Base-by-base conservation (phyloP, 2,329 filamentous ascomycete genomes). In the Helotiales sp. region DNA sequence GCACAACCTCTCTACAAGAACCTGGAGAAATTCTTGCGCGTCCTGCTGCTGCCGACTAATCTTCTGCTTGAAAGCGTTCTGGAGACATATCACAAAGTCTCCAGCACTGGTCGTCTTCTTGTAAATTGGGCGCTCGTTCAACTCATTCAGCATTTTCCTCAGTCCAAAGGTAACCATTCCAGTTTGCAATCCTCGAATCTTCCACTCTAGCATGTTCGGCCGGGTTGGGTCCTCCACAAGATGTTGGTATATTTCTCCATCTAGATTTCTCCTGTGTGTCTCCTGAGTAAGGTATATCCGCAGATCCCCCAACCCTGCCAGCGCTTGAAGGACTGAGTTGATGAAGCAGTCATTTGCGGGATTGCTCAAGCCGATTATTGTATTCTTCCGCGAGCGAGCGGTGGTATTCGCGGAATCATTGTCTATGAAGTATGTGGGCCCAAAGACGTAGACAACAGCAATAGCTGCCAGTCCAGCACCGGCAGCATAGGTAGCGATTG, bases 1-100 rank as follows among this genome's bases (percentile, higher is more conserved):
- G 68, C 91, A 92, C 55, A 99, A 78, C 52, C 93, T 83, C 76
- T 99, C 93, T 2, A 91, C 89, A 12, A 99, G 88, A 50, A 98
- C 88, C 75, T 99, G 95, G 55, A 99, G 76, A 63, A 99, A 97
- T 73, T 99, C 95, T 70, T 99, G 95, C 10, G 95, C 95, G 76
- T 99, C 95, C 74, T 99, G 95, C 74, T 99, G 95, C 70, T 95
- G 91, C 54, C 93, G 83, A 71, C 90, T 97, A 67, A 99, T 96
- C 67, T 90, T 86, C 68, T 96, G 93, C 55, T 86, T 85, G 70
- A 97, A 99, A 0, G 93, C 92, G 29, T 80, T 79, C 76, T 99
- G 95, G 52, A 99, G 79, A 0, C 90, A 88, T 62, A 83, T 80
- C 42, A 99, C 89, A 70, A 99, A 97, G 0, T 82, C 82, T n/a